Evolutionary conservation across 2,329 filamentous ascomycete species (phyloP), one percentile per base, ranked within the genome.

Genomic region (Calonectria henricotiae): DNA sequence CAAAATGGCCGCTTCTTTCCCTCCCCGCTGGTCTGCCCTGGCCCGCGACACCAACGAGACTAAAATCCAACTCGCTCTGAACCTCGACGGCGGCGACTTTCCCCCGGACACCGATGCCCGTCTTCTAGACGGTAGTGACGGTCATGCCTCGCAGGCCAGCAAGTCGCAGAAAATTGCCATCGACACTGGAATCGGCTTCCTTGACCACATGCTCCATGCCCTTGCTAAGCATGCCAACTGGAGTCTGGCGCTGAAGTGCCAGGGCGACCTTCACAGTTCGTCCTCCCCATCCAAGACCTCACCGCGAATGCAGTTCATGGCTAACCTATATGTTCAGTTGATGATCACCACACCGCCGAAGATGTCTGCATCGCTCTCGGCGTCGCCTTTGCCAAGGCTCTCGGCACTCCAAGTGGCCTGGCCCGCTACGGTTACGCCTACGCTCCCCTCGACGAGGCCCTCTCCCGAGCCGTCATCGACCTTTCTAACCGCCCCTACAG

Each of bases 131-230:
- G 77, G 75, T 23, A 85, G 83, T 41, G 89, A 89, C 70, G 87
- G 87, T 67, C 96, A 99, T 82, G 96, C 96, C 35, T 92, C 92
- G 1, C 96, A 99, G 84, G 87, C 91, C 74, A 96, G 93, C 76
- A 91, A 92, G 76, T 93, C 92, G 47, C 96, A 98, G 83, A 91
- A 90, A 71, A 98, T 98, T 81, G 90, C 90, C 80, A 88, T 98
- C 75, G 92, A 94, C 87, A 98, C 96, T 0, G 96, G 96, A 74
- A 97, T 99, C 82, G 96, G 96, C 70, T 99, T 99, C 84, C 88
- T 99, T 67, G 96, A 99, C 85, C 96, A 99, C 87, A 98, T 99
- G 96, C 89, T 98, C 62, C 96, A 99, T 84, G 96, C 96, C 6
- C 89, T 98, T 66, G 94, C 96, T 62, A 98, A 99, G 85, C 96